Conservation (phyloP, 371 early-diverging fungal species). For the Mortierella sp. region DNA sequence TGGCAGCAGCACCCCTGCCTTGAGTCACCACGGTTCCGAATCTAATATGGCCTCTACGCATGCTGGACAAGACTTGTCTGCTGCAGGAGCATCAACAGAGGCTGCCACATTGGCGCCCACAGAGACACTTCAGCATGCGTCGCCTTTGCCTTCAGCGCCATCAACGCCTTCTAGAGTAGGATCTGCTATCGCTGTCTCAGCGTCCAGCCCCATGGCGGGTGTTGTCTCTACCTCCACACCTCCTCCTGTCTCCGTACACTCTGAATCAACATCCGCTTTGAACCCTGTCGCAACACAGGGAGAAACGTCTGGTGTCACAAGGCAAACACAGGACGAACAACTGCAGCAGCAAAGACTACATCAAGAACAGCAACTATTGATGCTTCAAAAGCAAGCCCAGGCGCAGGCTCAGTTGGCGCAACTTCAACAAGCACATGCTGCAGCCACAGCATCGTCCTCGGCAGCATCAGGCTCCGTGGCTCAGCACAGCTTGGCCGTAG, state of each 20-base stretch:
- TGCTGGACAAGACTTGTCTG: constrained; percentile 26
- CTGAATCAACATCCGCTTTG: background rate
- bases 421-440: constrained; percentile 31
- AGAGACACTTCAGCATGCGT: constrained; percentile 13
- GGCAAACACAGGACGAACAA: background rate
- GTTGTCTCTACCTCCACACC: constrained; percentile 23
- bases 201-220: constrained; percentile 23
- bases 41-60: constrained; percentile 20
- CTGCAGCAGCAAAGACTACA: constrained; percentile 7
- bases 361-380: constrained; percentile 21
- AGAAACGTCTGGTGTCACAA: background rate
- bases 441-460: constrained; percentile 4
- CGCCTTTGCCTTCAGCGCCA: constrained; percentile 18
- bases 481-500: constrained; percentile 39
- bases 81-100: constrained; percentile 8
- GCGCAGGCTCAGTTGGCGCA: constrained; percentile 27
- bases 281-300: background rate
- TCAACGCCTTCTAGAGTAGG: constrained; percentile 18
- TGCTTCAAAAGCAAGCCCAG: constrained; percentile 39
- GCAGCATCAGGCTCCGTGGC: constrained; percentile 25
- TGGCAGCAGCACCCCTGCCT: constrained; percentile 34
- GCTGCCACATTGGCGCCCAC: background rate
- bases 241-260: background rate
- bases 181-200: background rate
- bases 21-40: constrained; percentile 16